Conservation (phyloP, 129 eudicot species). For the Pulicaria dysenterica region DNA sequence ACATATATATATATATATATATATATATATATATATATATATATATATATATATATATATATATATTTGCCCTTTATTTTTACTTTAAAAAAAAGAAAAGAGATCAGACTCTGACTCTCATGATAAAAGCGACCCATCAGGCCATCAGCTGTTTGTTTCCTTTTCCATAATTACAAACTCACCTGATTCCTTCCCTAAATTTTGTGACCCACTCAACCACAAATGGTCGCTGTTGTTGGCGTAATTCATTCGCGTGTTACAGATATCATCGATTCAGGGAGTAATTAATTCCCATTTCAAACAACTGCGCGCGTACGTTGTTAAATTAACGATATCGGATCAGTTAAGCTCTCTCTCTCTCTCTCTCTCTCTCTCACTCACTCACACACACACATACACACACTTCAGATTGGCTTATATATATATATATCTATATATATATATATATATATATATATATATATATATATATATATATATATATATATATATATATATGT, state of each 20-base stretch:
- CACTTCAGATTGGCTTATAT: not conserved
- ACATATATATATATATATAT: too few species aligned
- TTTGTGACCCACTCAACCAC: slow-evolving; percentile 27
- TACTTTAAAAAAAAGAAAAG: not conserved
- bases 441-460: too few species aligned
- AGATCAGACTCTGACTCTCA: slow-evolving; percentile 61
- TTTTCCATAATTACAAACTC: slow-evolving; percentile 37
- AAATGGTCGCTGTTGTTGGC: slow-evolving; percentile 15
- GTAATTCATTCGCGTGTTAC: slow-evolving; percentile 20
- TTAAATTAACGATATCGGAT: not conserved
- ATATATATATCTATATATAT: too few species aligned
- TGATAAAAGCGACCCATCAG: slow-evolving; percentile 77
- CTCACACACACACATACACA: not conserved
- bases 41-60: too few species aligned
- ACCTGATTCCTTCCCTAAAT: slow-evolving; percentile 33
- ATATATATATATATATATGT: too few species aligned
- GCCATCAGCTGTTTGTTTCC: slow-evolving; percentile 51
- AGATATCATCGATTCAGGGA: not conserved
- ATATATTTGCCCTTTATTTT: not conserved
- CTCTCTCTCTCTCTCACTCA: slow-evolving; percentile 4
- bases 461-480: too few species aligned
- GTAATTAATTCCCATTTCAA: slow-evolving; percentile 19
- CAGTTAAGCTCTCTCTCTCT: slow-evolving; percentile 33
- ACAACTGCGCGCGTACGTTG: not conserved
- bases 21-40: too few species aligned